phyloP scores from a whole-genome alignment of 1,284 basidiomycete species.

The Earliella scabrosa region DNA sequence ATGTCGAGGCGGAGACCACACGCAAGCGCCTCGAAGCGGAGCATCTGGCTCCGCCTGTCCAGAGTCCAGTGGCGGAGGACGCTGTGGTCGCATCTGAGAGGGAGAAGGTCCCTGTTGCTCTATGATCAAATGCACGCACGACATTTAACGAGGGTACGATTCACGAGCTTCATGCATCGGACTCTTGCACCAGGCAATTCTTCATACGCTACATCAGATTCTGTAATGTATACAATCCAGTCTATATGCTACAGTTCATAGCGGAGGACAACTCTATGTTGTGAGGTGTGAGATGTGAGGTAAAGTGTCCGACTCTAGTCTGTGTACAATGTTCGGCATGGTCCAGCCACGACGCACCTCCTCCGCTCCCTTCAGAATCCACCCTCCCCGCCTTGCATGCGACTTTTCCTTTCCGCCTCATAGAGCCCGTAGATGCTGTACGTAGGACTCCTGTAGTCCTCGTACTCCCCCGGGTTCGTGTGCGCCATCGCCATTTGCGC shows the following conservation, averaged over 20 bases:
- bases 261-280: background rate
- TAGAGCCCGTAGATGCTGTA: constrained; percentile 82
- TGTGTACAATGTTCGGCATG: background rate
- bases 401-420: constrained; percentile 64
- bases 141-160: background rate
- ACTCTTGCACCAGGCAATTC: constrained; percentile 14
- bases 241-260: constrained; percentile 16
- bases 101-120: constrained; percentile 5
- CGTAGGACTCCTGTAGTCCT: constrained; percentile 74
- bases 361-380: constrained; percentile 24
- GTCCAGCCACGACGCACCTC: constrained; percentile 1
- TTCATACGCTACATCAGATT: constrained; percentile 5
- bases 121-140: background rate
- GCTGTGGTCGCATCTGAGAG: background rate
- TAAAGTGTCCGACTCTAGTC: background rate
- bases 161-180: background rate
- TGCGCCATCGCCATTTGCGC: constrained; percentile 77
- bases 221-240: constrained; percentile 14
- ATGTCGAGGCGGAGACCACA: constrained; percentile 46
- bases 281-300: too few species aligned
- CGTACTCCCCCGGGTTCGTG: constrained; percentile 60
- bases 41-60: constrained; percentile 4
- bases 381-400: constrained; percentile 31
- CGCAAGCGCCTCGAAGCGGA: constrained; percentile 20
- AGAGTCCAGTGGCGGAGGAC: background rate